phyloP scores from a whole-genome alignment of 495 filamentous ascomycete species.

The Penicillium alfredii region DNA sequence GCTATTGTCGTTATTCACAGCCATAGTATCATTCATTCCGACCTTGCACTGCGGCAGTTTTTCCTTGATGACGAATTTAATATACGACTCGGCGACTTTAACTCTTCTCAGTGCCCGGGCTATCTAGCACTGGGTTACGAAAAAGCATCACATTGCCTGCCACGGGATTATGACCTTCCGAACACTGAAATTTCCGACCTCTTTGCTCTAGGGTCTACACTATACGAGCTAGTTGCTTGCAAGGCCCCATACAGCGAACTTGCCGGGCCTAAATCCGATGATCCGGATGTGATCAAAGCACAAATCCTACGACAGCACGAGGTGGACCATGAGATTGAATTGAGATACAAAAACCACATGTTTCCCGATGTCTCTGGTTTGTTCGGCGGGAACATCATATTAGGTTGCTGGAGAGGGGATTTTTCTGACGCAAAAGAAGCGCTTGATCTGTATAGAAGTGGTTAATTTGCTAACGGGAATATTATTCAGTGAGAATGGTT shows the following conservation, averaged over 20 bases:
- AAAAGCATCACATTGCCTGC: constrained; percentile 5
- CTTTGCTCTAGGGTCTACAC: constrained; percentile 7
- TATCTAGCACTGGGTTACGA: constrained; percentile 4
- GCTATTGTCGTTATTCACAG: constrained; percentile 12
- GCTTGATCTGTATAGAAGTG: constrained; percentile 4
- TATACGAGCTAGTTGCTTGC: constrained; percentile 5
- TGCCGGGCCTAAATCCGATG: constrained; percentile 1
- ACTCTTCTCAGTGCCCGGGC: neutral
- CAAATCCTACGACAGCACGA: neutral
- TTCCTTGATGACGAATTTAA: too few species aligned
- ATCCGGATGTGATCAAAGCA: constrained; percentile 2
- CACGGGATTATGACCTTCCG: constrained; percentile 3
- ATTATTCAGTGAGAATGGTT: too few species aligned
- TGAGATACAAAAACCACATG: constrained; percentile 2
- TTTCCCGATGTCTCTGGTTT: constrained; percentile 6
- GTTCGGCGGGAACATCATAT: constrained; percentile 1
- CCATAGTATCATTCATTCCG: constrained; percentile 12
- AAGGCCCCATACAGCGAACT: constrained; percentile 1
- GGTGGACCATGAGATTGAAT: constrained; percentile 8
- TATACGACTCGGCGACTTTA: too few species aligned
- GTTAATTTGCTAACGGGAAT: too few species aligned
- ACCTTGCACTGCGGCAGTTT: constrained; percentile 12
- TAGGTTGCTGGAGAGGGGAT: constrained; percentile 1
- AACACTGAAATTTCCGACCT: constrained; percentile 5
- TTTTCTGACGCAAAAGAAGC: neutral